Evolutionary conservation across 768 basidiomycete species (phyloP).

Genomic region (Auricularia heimuer): DNA sequence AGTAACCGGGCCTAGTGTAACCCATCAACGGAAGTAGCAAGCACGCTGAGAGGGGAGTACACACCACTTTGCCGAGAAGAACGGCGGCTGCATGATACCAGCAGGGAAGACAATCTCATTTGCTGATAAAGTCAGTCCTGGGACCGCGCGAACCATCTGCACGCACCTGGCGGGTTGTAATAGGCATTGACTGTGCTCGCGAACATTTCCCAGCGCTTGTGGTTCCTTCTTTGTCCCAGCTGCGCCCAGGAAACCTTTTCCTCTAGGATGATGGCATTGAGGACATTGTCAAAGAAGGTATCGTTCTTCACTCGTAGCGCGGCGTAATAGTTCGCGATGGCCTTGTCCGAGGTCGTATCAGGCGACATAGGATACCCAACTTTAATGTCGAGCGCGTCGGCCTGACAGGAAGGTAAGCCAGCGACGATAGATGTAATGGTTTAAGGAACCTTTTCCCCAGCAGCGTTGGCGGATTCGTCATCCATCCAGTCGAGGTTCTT

Average conservation of each 20-base stretch:
- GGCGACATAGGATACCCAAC: constrained; percentile 90
- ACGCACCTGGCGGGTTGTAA: constrained; percentile 72
- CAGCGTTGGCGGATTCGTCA: constrained; percentile 63
- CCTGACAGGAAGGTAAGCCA: constrained; percentile 30
- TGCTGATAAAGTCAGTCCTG: not conserved
- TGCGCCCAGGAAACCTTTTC: constrained; percentile 62
- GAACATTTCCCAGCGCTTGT: constrained; percentile 78
- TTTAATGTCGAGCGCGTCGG: constrained; percentile 75
- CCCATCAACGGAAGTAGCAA: constrained; percentile 5
- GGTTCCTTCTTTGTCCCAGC: constrained; percentile 61
- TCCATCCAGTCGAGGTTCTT: constrained; percentile 87
- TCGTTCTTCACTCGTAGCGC: constrained; percentile 52
- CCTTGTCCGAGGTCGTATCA: constrained; percentile 58
- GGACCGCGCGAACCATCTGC: constrained; percentile 7
- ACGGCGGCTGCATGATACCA: constrained; percentile 87
- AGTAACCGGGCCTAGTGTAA: constrained; percentile 64
- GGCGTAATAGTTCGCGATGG: constrained; percentile 66
- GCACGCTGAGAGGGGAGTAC: constrained; percentile 10
- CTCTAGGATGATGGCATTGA: constrained; percentile 50
- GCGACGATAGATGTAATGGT: not conserved
- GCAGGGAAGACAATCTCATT: constrained; percentile 88
- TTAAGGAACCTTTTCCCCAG: constrained; percentile 63
- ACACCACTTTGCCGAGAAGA: constrained; percentile 74
- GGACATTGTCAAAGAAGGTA: constrained; percentile 78
- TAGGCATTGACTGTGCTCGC: constrained; percentile 84